These are phyloP conservation scores for Salmacisia buchloeana DNA, from an alignment of 1,284 basidiomycete species.

Conservation along the genomic window DNA sequence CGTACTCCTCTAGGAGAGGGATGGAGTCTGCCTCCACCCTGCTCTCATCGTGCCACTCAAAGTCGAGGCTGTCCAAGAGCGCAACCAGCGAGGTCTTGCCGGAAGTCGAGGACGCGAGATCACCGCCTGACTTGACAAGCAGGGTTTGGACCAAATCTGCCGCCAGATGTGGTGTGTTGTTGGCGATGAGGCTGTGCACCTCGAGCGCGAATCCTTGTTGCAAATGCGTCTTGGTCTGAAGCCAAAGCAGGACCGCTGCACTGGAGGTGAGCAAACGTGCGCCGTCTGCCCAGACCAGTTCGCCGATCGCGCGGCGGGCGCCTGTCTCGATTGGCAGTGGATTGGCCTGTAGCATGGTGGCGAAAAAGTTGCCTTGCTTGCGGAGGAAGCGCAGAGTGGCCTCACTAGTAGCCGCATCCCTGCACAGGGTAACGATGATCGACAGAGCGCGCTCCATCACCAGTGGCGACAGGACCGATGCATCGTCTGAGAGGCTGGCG, in stretches of 20 bases:
- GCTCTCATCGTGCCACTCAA: constrained; percentile 74
- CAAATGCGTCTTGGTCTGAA: constrained; percentile 76
- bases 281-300: constrained; percentile 68
- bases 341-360: constrained; percentile 70
- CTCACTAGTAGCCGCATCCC: constrained; percentile 74
- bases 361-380: constrained; percentile 82
- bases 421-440: constrained; percentile 76
- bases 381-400: constrained; percentile 81
- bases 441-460: neutral
- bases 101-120: neutral
- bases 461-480: neutral
- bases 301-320: constrained; percentile 56
- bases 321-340: constrained; percentile 30
- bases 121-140: constrained; percentile 19
- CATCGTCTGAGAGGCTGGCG: constrained; percentile 16
- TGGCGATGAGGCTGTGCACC: constrained; percentile 75
- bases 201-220: constrained; percentile 84
- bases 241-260: constrained; percentile 67
- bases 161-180: constrained; percentile 54
- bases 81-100: constrained; percentile 76
- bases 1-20: neutral
- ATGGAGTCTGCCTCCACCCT: neutral
- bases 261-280: constrained; percentile 68
- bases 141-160: constrained; percentile 39
- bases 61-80: constrained; percentile 74